These are phyloP conservation scores for Lophium mytilinum DNA, from an alignment of 495 filamentous ascomycete genomes.

Conservation along the genomic window DNA sequence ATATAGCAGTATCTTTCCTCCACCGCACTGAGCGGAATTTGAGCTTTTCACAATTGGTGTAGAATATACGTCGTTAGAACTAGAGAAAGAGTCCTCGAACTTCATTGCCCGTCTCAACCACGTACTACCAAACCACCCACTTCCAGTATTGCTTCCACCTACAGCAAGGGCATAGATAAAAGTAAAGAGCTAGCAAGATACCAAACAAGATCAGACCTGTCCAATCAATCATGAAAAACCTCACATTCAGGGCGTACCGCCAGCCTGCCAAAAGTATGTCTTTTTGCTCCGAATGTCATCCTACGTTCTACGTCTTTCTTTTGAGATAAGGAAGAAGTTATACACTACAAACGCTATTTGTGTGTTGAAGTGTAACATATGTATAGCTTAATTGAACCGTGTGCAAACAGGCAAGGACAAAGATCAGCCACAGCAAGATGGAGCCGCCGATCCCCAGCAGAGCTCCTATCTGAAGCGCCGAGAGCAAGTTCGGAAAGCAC, in stretches of 20 bases:
- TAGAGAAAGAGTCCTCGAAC: no score
- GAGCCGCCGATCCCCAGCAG: slow-evolving; percentile 10
- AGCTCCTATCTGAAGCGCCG: slow-evolving; percentile 16
- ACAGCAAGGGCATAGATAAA: no score
- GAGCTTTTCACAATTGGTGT: no score
- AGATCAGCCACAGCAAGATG: slow-evolving; percentile 2
- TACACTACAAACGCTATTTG: neutral
- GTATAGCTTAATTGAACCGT: neutral
- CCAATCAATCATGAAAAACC: slow-evolving; percentile 14
- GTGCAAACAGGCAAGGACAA: neutral
- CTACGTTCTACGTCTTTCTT: neutral
- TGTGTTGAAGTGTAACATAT: neutral
- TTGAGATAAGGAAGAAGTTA: neutral
- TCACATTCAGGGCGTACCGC: slow-evolving; percentile 17
- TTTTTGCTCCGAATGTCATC: neutral
- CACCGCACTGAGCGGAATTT: no score
- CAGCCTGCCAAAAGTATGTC: slow-evolving; percentile 13
- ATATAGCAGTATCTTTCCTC: no score
- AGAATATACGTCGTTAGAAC: no score
- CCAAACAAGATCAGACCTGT: no score
- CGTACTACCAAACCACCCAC: no score
- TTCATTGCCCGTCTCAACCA: no score
- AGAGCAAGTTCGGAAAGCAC: slow-evolving; percentile 20
- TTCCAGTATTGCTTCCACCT: no score
- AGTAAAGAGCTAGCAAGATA: no score